A percentile compares a stretch with the other conserved stretches of the same genome.
Evolutionary conservation across 2,329 filamentous ascomycete species (phyloP).

Genomic region (Nemania serpens): DNA sequence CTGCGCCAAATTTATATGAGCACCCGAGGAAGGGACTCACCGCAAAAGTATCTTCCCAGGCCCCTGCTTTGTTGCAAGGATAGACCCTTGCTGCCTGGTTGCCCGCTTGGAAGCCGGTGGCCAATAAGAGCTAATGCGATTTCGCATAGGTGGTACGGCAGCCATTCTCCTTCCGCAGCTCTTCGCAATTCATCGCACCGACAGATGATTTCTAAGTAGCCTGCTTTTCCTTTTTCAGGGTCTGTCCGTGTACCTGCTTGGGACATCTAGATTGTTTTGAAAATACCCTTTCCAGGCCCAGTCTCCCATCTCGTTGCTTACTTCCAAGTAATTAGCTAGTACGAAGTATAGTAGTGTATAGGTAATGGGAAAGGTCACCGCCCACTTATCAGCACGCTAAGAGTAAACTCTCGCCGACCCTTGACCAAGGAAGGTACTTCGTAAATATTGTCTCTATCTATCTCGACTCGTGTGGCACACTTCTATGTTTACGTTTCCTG

Average conservation of each 20-base stretch:
- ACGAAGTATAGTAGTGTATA: too few relatives aligned
- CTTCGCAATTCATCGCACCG: conserved; percentile 15
- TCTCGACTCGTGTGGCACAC: conserved; percentile 21
- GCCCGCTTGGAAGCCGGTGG: conserved; percentile 19
- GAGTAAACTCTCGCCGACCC: conserved; percentile 1
- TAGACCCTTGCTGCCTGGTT: conserved; percentile 2
- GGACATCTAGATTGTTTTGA: not conserved
- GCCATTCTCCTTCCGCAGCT: conserved; percentile 10
- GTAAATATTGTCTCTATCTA: not conserved
- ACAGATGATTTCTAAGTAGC: not conserved
- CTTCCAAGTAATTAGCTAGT: not conserved
- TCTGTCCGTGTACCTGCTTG: conserved; percentile 8
- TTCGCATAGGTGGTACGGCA: conserved; percentile 11
- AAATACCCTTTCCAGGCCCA: not conserved
- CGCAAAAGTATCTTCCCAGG: conserved; percentile 6
- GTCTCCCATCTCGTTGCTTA: not conserved
- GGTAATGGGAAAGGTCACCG: not conserved
- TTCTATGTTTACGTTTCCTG: conserved; percentile 8
- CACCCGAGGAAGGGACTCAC: not conserved
- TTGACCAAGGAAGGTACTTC: conserved; percentile 16
- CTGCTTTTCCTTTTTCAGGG: conserved; percentile 21
- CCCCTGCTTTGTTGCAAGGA: conserved; percentile 14
- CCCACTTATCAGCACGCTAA: conserved; percentile 8
- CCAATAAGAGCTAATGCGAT: conserved; percentile 20
- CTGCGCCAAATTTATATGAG: conserved; percentile 11